These are phyloP conservation scores for Kondoa malvinella DNA, from an alignment of 768 basidiomycete genomes.

Conservation along the genomic window DNA sequence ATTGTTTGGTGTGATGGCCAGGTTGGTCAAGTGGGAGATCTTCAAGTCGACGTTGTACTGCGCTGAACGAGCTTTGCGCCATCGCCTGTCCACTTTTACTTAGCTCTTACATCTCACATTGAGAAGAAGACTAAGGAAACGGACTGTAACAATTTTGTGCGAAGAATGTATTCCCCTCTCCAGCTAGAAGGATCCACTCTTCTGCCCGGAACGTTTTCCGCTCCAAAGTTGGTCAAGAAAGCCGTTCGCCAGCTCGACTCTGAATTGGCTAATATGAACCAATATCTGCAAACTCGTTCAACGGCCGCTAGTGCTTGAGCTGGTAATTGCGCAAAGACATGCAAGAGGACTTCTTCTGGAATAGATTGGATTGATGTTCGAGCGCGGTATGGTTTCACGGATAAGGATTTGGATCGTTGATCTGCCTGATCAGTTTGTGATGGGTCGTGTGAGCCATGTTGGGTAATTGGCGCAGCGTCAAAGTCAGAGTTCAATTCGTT, in stretches of 20 bases:
- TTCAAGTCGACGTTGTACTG: constrained; percentile 8
- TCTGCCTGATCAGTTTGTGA: background rate
- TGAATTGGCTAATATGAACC: constrained; percentile 10
- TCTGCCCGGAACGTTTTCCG: constrained; percentile 3
- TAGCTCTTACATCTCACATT: background rate
- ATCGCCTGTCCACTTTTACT: background rate
- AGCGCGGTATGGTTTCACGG: background rate
- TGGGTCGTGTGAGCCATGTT: background rate
- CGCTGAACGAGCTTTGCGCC: constrained; percentile 4
- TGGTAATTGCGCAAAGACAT: constrained; percentile 15
- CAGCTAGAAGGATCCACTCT: constrained; percentile 13
- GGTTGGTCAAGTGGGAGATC: constrained; percentile 7
- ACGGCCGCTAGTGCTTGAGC: constrained; percentile 6
- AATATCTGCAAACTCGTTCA: constrained; percentile 14
- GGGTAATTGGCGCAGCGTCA: background rate
- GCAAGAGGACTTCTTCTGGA: constrained; percentile 11
- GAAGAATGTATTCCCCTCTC: constrained; percentile 13
- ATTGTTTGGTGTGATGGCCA: constrained; percentile 6
- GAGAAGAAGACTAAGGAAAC: background rate
- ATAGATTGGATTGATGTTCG: constrained; percentile 8
- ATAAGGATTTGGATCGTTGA: background rate
- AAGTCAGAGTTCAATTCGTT: too few relatives aligned
- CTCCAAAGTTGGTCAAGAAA: constrained; percentile 10
- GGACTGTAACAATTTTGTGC: constrained; percentile 8
- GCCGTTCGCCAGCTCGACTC: constrained; percentile 14